Conservation (phyloP, 306 rosid genomes). For the Sesbania bispinosa region DNA sequence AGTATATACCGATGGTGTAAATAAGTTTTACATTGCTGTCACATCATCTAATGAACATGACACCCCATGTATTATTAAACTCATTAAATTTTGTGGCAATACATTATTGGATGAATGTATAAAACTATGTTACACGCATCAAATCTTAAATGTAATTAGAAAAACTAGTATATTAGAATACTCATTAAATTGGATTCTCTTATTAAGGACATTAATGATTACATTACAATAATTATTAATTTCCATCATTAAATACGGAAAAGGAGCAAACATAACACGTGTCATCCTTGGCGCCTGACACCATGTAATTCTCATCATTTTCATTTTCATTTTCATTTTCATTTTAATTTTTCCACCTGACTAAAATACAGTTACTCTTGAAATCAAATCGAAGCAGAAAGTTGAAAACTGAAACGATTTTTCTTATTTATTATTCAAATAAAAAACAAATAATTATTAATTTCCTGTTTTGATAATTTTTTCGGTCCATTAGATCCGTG, state of each 20-base stretch:
- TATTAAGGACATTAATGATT: too few relatives aligned
- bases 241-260: not conserved
- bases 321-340: not conserved
- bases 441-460: not conserved
- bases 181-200: too few relatives aligned
- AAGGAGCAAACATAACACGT: not conserved
- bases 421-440: not conserved
- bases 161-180: too few relatives aligned
- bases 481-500: constrained; percentile 39
- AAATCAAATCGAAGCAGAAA: not conserved
- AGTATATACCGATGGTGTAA: too few relatives aligned
- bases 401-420: not conserved
- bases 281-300: not conserved
- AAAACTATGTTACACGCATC: too few relatives aligned
- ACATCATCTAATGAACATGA: too few relatives aligned
- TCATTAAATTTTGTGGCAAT: too few relatives aligned
- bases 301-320: too few relatives aligned
- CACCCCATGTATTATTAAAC: too few relatives aligned
- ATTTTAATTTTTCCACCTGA: not conserved
- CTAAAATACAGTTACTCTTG: not conserved
- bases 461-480: not conserved
- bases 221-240: not conserved
- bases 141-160: too few relatives aligned
- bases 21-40: too few relatives aligned
- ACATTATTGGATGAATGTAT: too few relatives aligned